Percentiles rank a stretch among this genome's conserved stretches.
These are phyloP conservation scores for Infundibulicybe gibba DNA, from an alignment of 768 basidiomycete species.

Conservation along the genomic window DNA sequence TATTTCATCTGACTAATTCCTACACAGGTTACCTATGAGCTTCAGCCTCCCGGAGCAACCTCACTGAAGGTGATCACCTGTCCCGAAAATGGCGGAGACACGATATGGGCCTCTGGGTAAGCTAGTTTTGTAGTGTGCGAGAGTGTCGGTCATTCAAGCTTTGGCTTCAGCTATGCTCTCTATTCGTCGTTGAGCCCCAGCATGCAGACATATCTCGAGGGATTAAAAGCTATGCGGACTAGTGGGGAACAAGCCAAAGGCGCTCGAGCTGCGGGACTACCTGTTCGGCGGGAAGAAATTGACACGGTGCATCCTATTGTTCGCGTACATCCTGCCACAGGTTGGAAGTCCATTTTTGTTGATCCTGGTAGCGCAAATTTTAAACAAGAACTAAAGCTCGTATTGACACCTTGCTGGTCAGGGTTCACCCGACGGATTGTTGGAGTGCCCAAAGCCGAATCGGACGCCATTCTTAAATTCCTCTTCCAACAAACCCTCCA, in stretches of 20 bases:
- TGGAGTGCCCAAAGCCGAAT: conserved; percentile 78
- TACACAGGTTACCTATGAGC: conserved; percentile 62
- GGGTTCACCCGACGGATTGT: conserved; percentile 81
- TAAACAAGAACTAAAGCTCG: not conserved
- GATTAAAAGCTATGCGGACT: conserved; percentile 70
- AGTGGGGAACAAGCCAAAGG: conserved; percentile 77
- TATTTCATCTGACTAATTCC: too few species aligned
- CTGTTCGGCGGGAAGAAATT: conserved; percentile 64
- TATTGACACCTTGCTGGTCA: conserved; percentile 13
- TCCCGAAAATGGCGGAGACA: conserved; percentile 75
- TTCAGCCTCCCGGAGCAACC: conserved; percentile 78
- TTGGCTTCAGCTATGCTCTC: conserved; percentile 58
- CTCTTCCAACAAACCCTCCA: conserved; percentile 68
- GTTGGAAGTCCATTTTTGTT: conserved; percentile 81
- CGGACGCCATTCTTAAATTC: conserved; percentile 65
- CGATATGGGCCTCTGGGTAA: conserved; percentile 77
- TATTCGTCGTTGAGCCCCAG: conserved; percentile 78
- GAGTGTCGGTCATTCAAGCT: not conserved
- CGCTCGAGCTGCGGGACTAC: conserved; percentile 61
- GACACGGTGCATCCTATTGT: conserved; percentile 79
- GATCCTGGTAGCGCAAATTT: conserved; percentile 52
- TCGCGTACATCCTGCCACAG: conserved; percentile 83
- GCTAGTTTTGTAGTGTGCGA: conserved; percentile 9
- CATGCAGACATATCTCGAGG: conserved; percentile 75
- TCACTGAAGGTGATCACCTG: conserved; percentile 71